These are phyloP conservation scores for Sphaerosporella brunnea DNA, from an alignment of 495 filamentous ascomycete species.

Conservation along the genomic window DNA sequence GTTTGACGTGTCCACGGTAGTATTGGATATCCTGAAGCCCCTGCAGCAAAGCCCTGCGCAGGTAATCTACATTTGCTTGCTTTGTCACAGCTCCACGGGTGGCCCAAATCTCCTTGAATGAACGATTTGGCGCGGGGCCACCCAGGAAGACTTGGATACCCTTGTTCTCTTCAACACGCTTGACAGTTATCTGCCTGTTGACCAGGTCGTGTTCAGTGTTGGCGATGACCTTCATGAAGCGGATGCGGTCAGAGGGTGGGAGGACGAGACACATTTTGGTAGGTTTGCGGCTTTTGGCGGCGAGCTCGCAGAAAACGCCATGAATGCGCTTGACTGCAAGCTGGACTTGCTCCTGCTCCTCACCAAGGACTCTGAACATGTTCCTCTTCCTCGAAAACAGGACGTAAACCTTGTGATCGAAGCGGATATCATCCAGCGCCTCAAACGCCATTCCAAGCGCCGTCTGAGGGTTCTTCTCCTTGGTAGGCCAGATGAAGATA, in stretches of 20 bases:
- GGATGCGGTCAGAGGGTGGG: constrained; percentile 11
- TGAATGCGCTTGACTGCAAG: constrained; percentile 15
- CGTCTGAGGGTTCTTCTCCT: constrained; percentile 12
- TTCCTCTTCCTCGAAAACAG: not conserved
- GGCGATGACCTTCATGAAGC: not conserved
- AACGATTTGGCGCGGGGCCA: constrained; percentile 11
- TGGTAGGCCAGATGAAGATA: constrained; percentile 19
- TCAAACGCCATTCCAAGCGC: constrained; percentile 16
- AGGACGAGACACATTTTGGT: constrained; percentile 14
- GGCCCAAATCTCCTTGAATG: constrained; percentile 13
- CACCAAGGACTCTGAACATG: constrained; percentile 18
- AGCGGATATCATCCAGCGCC: constrained; percentile 19
- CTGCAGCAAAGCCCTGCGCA: constrained; percentile 11
- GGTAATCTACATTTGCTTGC: constrained; percentile 12
- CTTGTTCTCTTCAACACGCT: constrained; percentile 2
- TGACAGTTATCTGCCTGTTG: constrained; percentile 20
- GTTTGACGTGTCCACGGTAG: constrained; percentile 13
- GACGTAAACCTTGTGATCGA: constrained; percentile 22
- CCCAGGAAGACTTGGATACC: constrained; percentile 8
- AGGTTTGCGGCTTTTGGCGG: constrained; percentile 17
- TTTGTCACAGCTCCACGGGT: constrained; percentile 6
- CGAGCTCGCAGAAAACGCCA: constrained; percentile 21
- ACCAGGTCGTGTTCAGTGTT: constrained; percentile 10
- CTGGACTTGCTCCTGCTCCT: constrained; percentile 9
- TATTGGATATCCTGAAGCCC: constrained; percentile 21